Base-by-base conservation (phyloP, 345 rosid genomes). In the Lepidium africanum region DNA sequence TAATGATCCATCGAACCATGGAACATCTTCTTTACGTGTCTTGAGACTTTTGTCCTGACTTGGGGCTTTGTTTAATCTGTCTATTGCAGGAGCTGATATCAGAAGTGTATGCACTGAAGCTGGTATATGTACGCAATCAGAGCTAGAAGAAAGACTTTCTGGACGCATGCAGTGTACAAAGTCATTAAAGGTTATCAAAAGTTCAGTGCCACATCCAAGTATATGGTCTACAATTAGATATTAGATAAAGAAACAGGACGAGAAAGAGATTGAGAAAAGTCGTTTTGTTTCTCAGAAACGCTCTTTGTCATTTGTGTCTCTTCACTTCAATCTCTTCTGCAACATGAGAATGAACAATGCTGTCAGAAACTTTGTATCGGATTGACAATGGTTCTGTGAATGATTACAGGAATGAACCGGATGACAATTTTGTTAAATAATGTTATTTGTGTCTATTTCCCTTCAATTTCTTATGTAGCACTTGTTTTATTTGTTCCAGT, bases 61-160 rank as follows among this genome's bases (percentile, higher is more conserved):
- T 39, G 9, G 23, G 58, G 46, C 16, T 63, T 54, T 54, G 46
- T 25, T 63, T 2, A 37, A 17, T 39, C 35, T 55, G 0, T 40
- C 32, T 12, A 59, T 47, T 37, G 52, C 81, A 92, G 98, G 98
- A 64, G 97, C 98, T 64, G 97, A 92, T 70, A 92, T 92, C 41
- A 78, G 98, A 72, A 90, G 97, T 56, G 98, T 92, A 9, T 92
- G 98, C 83, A 92, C 98, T 0, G 98, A 92, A 75, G 98, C 98
- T 2, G 98, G 98, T 15, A 88, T 92, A 88, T 92, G 98, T 90
- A 71, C 59, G 97, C 98, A 5, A 90, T 92, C 59, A 74, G 98
- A 50, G 98, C 96, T 3, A 77, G 98, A 41, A 80, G 82, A 90
- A 92, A 56, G 98, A 92, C 72, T 92, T 92, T 75, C 83, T 92